Evolutionary conservation across 176 grass and related monocot genomes (phyloP).

Genomic region (Pontederia paniculata): DNA sequence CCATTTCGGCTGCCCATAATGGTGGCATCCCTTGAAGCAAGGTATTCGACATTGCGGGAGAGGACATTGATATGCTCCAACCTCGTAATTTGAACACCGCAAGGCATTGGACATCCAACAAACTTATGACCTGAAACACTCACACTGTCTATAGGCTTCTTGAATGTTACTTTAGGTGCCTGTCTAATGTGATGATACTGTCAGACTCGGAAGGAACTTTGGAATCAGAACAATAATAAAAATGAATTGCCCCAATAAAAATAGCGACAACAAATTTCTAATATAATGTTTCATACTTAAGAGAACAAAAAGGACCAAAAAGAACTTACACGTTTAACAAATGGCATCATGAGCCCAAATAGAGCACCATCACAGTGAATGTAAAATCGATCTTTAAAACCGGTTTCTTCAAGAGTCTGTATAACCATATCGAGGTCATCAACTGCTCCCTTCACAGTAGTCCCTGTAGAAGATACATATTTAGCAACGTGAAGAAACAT

Average conservation of each 20-base stretch:
- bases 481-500: not conserved
- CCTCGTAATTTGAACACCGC: constrained; percentile 68
- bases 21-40: constrained; percentile 50
- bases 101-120: constrained; percentile 85
- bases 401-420: constrained; percentile 65
- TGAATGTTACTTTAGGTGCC: constrained; percentile 78
- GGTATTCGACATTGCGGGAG: constrained; percentile 67
- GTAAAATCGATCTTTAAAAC: constrained; percentile 65
- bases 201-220: not conserved
- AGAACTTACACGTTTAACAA: constrained; percentile 59
- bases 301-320: not conserved
- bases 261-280: not conserved
- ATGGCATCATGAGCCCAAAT: constrained; percentile 86
- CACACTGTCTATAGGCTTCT: constrained; percentile 71
- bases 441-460: constrained; percentile 77
- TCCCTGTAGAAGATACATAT: constrained; percentile 36
- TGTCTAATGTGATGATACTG: constrained; percentile 15
- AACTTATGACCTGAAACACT: constrained; percentile 85
- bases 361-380: constrained; percentile 89
- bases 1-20: constrained; percentile 62
- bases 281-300: not conserved
- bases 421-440: constrained; percentile 85
- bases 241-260: not conserved
- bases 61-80: constrained; percentile 64
- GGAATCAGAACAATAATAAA: constrained; percentile 1